Evolutionary conservation across 1,284 basidiomycete species (phyloP), one percentile per base, ranked within the genome.

Genomic region (Heliocybe sulcata): DNA sequence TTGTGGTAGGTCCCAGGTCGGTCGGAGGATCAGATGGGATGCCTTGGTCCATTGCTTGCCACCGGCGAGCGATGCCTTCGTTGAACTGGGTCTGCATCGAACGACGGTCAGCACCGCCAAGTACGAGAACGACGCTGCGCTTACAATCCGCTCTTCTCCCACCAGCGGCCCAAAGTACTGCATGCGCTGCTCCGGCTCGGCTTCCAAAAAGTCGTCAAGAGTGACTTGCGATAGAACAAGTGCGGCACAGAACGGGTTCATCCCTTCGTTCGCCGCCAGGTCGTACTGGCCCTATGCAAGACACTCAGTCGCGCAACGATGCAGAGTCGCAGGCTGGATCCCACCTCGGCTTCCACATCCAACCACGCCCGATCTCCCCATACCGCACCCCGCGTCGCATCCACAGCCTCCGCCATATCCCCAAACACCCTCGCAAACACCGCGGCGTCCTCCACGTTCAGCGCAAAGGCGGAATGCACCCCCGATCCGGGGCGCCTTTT

Each of bases 211-310:
- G 1, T 79, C 72, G 29, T 82, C 74, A 1, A 85, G 60, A 2
- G 71, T 68, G n/a, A 73, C 71, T 57, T 82, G 78, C 51, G 75
- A 80, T 0, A 89, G 68, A 56, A 90, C 75, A 2, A 83, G 67
- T 23, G 78, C 75, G 8, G 87, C 81, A 1, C 80, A 79, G 63
- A 87, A 88, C 2, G 69, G 67, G 59, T 90, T 90, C 79, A 89
- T 82, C 16, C 83, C 81, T 14, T 74, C 68, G 3, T 79, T 69
- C 4, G 64, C 64, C 0, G 78, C 74, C 45, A 90, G 67, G 59
- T 79, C 74, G 12, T 64, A 63, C 60, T 89, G 85, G 45, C 80
- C 81, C 79, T 87, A 63, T 57, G 20, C 42, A 33, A 12, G 29
- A 31, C 12, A 4, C 29, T 31, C 29, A 31, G 12, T 31, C 12